A percentile compares a stretch with the other conserved stretches of the same genome.
These are phyloP conservation scores for Candida odintsovae DNA, from an alignment of 805 yeast species.

Conservation along the genomic window DNA sequence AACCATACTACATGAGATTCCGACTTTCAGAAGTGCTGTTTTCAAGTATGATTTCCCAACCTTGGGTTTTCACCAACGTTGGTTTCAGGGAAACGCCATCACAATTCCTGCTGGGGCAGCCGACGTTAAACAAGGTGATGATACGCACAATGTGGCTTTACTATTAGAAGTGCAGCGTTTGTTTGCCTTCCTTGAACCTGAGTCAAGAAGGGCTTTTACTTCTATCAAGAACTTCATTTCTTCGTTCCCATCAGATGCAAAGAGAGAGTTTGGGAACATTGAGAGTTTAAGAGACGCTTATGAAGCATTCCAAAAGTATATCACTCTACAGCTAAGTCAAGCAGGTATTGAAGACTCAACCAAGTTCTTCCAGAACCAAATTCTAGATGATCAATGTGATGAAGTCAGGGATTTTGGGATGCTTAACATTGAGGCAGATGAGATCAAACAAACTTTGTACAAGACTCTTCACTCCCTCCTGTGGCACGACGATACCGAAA, in stretches of 20 bases:
- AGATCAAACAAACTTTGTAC: constrained; percentile 26
- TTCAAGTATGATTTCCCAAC: constrained; percentile 26
- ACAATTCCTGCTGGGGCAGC: constrained; percentile 7
- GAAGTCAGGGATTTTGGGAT: constrained; percentile 17
- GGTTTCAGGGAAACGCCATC: constrained; percentile 31
- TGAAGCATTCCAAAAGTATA: constrained; percentile 10
- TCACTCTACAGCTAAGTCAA: constrained; percentile 8
- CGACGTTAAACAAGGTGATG: constrained; percentile 15
- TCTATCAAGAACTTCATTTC: constrained; percentile 29
- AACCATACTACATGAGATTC: constrained; percentile 32
- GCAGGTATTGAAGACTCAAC: constrained; percentile 2
- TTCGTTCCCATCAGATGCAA: constrained; percentile 23
- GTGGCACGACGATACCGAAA: constrained; percentile 26
- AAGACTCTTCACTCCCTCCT: constrained; percentile 27
- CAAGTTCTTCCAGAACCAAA: constrained; percentile 5
- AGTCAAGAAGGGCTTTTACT: constrained; percentile 33
- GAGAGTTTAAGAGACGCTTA: constrained; percentile 18
- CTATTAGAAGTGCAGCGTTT: constrained; percentile 34
- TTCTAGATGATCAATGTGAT: constrained; percentile 2
- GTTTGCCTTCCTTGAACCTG: constrained; percentile 31
- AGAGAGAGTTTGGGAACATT: constrained; percentile 7
- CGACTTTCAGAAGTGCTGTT: constrained; percentile 27
- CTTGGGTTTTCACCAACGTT: constrained; percentile 31
- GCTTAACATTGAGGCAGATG: constrained; percentile 30
- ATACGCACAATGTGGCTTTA: constrained; percentile 22